Conservation (phyloP, 768 basidiomycete species). For the Grammothele lineata region DNA sequence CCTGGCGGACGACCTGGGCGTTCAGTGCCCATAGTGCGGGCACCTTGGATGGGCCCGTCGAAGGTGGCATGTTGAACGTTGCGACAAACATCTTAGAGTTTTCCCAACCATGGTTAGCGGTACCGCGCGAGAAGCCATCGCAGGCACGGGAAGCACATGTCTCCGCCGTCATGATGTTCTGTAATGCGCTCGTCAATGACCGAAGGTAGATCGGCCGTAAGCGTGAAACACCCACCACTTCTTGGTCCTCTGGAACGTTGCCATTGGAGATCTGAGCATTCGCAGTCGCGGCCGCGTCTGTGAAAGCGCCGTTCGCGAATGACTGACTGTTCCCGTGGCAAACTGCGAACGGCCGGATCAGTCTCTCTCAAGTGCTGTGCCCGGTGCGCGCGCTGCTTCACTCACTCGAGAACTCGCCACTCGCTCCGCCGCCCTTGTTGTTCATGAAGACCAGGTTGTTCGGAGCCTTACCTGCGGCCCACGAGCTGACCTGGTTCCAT, state of each 20-base stretch:
- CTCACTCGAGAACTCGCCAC: conserved; percentile 26
- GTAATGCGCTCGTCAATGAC: no score
- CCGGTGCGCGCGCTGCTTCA: not conserved
- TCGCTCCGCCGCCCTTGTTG: conserved; percentile 23
- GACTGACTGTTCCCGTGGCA: conserved; percentile 27
- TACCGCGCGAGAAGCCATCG: conserved; percentile 26
- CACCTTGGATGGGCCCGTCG: conserved; percentile 14
- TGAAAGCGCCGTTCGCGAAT: conserved; percentile 23
- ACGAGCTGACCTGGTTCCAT: conserved; percentile 23
- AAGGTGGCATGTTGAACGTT: conserved; percentile 25
- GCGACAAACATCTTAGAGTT: conserved; percentile 24
- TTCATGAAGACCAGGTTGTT: conserved; percentile 29
- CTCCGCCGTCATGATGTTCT: conserved; percentile 27
- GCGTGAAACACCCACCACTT: conserved; percentile 6
- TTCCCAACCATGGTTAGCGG: conserved; percentile 26
- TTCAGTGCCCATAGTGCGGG: conserved; percentile 27
- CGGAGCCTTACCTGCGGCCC: conserved; percentile 16
- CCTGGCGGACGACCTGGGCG: conserved; percentile 25
- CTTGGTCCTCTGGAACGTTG: conserved; percentile 2
- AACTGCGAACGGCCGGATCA: conserved; percentile 10
- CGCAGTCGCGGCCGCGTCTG: conserved; percentile 19
- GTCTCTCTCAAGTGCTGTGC: not conserved
- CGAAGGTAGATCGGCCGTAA: not conserved
- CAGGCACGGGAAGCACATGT: conserved; percentile 18
- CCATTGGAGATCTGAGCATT: conserved; percentile 17